phyloP scores from a whole-genome alignment of 2,329 filamentous ascomycete species.

The Neurospora crassa region DNA sequence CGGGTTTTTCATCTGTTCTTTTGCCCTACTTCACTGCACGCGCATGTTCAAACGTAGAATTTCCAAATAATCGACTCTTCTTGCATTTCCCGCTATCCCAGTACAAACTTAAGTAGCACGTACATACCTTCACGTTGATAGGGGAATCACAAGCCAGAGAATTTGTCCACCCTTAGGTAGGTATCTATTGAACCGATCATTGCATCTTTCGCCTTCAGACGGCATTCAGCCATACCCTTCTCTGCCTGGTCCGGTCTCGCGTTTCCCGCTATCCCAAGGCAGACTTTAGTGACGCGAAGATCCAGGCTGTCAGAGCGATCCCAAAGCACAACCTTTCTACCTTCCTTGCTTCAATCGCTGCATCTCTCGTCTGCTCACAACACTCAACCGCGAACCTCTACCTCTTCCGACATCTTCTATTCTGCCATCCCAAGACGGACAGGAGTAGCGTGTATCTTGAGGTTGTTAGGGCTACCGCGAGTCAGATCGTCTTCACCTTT shows the following conservation, averaged over 20 bases:
- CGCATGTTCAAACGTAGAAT: background rate
- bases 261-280: background rate
- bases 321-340: background rate
- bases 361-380: background rate
- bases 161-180: background rate
- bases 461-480: background rate
- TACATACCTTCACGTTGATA: background rate
- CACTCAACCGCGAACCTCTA: background rate
- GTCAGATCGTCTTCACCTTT: background rate
- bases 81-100: background rate
- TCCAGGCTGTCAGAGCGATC: background rate
- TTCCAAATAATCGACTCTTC: too few relatives aligned
- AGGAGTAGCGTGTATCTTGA: background rate
- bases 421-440: background rate
- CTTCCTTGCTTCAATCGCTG: background rate
- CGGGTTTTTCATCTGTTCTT: background rate
- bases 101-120: background rate
- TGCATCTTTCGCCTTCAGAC: background rate
- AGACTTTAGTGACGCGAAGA: background rate
- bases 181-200: background rate
- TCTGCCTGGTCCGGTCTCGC: background rate
- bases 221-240: background rate
- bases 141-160: background rate
- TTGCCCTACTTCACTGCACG: background rate
- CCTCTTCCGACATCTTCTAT: background rate